Conservation (phyloP, 495 filamentous ascomycete species). For the Aspergillus steynii region DNA sequence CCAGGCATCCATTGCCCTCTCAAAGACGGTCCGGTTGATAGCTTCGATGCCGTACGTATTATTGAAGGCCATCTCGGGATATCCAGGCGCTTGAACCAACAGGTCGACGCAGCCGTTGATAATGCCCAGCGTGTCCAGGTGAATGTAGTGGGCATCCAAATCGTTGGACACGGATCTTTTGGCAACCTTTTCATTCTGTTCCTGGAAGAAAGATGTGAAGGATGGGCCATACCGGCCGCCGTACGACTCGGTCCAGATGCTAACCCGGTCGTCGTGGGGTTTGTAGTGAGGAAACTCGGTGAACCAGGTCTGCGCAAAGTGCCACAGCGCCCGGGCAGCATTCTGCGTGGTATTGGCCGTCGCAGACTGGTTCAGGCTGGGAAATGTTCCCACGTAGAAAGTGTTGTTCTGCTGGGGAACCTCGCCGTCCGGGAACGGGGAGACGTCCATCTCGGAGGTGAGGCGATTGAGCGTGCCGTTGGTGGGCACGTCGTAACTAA, state of each 20-base stretch:
- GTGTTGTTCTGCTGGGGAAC: constrained; percentile 60
- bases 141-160: constrained; percentile 38
- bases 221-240: constrained; percentile 69
- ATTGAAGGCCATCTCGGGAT: constrained; percentile 66
- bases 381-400: constrained; percentile 60
- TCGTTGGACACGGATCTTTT: constrained; percentile 33
- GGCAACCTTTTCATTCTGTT: constrained; percentile 60
- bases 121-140: constrained; percentile 51
- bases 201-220: constrained; percentile 64
- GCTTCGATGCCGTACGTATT: constrained; percentile 75
- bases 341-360: constrained; percentile 56
- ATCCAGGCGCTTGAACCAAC: constrained; percentile 64
- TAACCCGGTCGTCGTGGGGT: constrained; percentile 55
- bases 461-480: constrained; percentile 35
- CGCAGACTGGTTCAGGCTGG: constrained; percentile 43
- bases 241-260: constrained; percentile 59
- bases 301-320: constrained; percentile 60
- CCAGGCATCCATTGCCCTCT: constrained; percentile 47
- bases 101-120: constrained; percentile 80
- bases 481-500: constrained; percentile 53
- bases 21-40: constrained; percentile 56
- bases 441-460: constrained; percentile 28
- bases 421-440: constrained; percentile 31
- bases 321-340: constrained; percentile 54
- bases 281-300: constrained; percentile 56